Base-by-base conservation (phyloP, 2,329 filamentous ascomycete genomes). In the Fusarium verrucosum region DNA sequence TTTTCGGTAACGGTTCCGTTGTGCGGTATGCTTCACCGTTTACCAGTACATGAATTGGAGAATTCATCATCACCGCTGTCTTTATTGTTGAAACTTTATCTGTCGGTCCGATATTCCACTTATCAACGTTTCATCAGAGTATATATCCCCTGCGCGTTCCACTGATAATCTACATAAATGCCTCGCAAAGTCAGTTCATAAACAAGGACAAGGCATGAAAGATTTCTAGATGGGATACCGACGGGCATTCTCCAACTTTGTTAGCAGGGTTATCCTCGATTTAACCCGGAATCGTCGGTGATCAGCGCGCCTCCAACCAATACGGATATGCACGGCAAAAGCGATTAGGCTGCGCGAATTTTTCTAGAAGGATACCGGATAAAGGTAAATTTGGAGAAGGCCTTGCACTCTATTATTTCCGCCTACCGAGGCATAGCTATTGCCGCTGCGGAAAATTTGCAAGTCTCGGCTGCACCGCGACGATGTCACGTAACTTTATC, bases 1-100 rank as follows among this genome's bases (percentile, higher is more conserved):
- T 50, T 30, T 20, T 55, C 57, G 55, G 57, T n/a, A 54, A 25
- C 20, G 35, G 35, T 42, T 60, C 57, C 57, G 38, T 38, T 46
- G 54, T 40, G 23, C 26, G 36, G 23, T 17, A 26, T n/a, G n/a
- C n/a, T n/a, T n/a, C n/a, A n/a, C n/a, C n/a, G n/a, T n/a, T n/a
- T n/a, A n/a, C n/a, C n/a, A n/a, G n/a, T n/a, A n/a, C n/a, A n/a
- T n/a, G n/a, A 20, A 44, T 25, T 17, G 44, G 37, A 33, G 40
- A 49, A 30, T 2, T 11, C 3, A 14, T 13, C 10, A 28, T n/a
- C 10, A 28, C 10, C 10, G 28, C 26, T 25, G n/a, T 17, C 17
- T 41, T 23, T 20, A 35, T 28, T 11, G 23, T 53, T 26, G 23
- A 23, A 30, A 30, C 28, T 11, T 40, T 20, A 28, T 41, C 49